Evolutionary conservation across 148 eudicot genomes (phyloP).

Genomic region (Polygonum maritimum): DNA sequence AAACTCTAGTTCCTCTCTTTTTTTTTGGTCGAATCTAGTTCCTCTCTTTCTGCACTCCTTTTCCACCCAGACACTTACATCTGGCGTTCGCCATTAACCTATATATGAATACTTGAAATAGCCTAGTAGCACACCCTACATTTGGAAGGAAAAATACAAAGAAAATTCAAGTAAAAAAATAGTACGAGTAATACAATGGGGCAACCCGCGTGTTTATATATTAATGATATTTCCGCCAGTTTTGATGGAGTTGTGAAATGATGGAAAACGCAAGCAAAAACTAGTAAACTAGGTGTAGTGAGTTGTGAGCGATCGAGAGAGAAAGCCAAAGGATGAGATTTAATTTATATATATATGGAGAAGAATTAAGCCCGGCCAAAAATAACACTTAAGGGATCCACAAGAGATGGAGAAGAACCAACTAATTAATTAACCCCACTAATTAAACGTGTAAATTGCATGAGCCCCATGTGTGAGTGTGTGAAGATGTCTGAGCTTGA

Average conservation of each 20-base stretch:
- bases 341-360: no score
- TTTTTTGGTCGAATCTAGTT: background rate
- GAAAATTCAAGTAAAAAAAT: background rate
- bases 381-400: no score
- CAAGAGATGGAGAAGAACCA: no score
- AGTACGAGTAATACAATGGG: background rate
- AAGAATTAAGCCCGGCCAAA: no score
- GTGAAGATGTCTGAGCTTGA: background rate
- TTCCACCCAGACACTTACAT: background rate
- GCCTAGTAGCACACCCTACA: background rate
- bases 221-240: no score
- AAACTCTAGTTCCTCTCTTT: background rate
- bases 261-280: background rate
- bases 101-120: background rate
- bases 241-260: background rate
- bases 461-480: slow-evolving; percentile 13
- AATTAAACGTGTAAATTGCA: no score
- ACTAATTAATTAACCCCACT: no score
- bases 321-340: background rate
- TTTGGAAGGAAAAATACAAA: background rate
- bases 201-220: background rate
- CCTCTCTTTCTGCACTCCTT: background rate
- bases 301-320: background rate
- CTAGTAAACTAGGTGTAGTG: background rate
- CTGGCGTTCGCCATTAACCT: background rate